These are phyloP conservation scores for Pelargonium nanum DNA, from an alignment of 345 rosid species.

Conservation along the genomic window DNA sequence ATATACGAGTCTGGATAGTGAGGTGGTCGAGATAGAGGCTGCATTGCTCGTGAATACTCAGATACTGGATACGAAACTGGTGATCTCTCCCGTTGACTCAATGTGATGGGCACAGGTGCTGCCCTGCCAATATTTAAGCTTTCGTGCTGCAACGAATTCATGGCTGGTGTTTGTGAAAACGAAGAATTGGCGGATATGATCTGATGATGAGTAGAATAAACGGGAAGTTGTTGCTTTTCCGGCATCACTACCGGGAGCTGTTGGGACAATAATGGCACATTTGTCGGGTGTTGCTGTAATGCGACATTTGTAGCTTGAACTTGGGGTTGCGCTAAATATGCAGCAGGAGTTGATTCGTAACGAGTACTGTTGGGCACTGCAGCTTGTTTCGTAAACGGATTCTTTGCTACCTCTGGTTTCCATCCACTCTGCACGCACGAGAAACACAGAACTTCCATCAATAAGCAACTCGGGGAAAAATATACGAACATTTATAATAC, in stretches of 20 bases:
- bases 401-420: slow-evolving; percentile 44
- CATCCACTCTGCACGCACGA: slow-evolving; percentile 55
- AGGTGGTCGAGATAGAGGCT: neutral
- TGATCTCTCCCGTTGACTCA: slow-evolving; percentile 14
- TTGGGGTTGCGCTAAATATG: neutral
- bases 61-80: slow-evolving; percentile 14
- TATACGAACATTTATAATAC: neutral
- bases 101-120: too few relatives aligned
- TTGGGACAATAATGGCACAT: slow-evolving; percentile 19
- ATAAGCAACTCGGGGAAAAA: neutral
- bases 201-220: slow-evolving; percentile 8
- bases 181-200: slow-evolving; percentile 16
- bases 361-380: slow-evolving; percentile 25
- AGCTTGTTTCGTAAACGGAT: slow-evolving; percentile 50
- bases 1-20: neutral
- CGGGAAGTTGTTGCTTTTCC: slow-evolving; percentile 24
- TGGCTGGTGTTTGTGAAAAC: neutral
- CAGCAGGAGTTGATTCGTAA: slow-evolving; percentile 9
- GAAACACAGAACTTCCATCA: neutral
- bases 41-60: neutral
- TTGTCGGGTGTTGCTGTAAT: slow-evolving; percentile 27
- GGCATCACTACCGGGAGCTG: slow-evolving; percentile 21
- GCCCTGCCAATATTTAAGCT: neutral
- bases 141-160: neutral
- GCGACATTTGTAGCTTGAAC: slow-evolving; percentile 2